phyloP scores from a whole-genome alignment of 1,284 basidiomycete genomes.

The Leccinum pallidistipes region DNA sequence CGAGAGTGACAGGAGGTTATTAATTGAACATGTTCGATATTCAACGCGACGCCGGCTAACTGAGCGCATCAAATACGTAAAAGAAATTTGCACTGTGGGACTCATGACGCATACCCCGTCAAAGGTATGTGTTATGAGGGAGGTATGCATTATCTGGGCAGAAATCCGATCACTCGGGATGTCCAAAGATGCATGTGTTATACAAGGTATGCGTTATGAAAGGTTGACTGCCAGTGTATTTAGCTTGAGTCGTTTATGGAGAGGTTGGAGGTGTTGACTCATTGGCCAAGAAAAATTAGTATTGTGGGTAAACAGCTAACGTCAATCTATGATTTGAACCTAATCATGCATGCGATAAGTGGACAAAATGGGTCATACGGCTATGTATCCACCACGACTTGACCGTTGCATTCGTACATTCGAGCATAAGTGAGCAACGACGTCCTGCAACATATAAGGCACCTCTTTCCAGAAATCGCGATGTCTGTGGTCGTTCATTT shows the following conservation, averaged over 20 bases:
- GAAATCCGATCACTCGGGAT: background rate
- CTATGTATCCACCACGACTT: constrained; percentile 70
- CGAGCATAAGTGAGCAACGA: constrained; percentile 73
- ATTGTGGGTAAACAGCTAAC: constrained; percentile 10
- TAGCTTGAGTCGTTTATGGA: background rate
- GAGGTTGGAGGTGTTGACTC: background rate
- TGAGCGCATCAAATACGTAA: constrained; percentile 19
- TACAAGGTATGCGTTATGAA: background rate
- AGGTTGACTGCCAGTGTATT: too few species aligned
- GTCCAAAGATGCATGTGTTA: background rate
- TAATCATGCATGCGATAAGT: background rate
- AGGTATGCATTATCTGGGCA: background rate
- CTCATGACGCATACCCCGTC: background rate
- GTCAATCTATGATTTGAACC: constrained; percentile 11
- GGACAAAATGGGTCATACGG: constrained; percentile 49
- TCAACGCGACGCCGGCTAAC: constrained; percentile 5
- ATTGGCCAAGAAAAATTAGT: background rate
- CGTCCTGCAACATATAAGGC: constrained; percentile 77
- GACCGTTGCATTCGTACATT: constrained; percentile 65
- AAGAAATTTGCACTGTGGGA: background rate
- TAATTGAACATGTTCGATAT: constrained; percentile 23
- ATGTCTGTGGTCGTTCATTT: constrained; percentile 50
- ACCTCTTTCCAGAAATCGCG: constrained; percentile 88
- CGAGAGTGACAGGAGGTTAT: constrained; percentile 26
- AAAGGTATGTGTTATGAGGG: background rate